Conservation (phyloP, 1,284 basidiomycete genomes). For the Pseudozyma flocculosa region DNA sequence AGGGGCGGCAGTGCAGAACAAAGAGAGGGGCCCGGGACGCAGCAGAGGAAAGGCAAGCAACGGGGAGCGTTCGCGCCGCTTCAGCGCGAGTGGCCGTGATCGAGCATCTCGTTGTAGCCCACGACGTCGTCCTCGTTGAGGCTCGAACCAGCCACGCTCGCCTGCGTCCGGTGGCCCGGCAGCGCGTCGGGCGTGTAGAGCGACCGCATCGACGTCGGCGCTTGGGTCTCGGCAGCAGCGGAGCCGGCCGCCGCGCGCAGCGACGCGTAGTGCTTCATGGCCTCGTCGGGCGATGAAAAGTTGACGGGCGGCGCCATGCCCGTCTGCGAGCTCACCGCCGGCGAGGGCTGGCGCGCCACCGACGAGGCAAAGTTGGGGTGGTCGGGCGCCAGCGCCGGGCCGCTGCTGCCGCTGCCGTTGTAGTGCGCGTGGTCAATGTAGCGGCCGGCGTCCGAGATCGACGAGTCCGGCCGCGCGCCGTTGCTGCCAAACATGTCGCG, state of each 20-base stretch:
- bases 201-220: constrained; percentile 21
- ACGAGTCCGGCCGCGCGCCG: constrained; percentile 6
- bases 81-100: constrained; percentile 38
- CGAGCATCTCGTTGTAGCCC: constrained; percentile 53
- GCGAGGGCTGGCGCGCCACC: neutral
- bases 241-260: constrained; percentile 27
- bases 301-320: constrained; percentile 49
- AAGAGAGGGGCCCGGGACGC: no score
- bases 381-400: constrained; percentile 1
- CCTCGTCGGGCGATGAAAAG: constrained; percentile 47
- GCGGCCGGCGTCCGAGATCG: constrained; percentile 12
- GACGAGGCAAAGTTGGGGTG: constrained; percentile 1
- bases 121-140: constrained; percentile 55
- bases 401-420: constrained; percentile 8
- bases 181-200: constrained; percentile 42
- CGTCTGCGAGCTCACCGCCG: constrained; percentile 16
- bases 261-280: constrained; percentile 50
- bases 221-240: no score
- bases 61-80: no score
- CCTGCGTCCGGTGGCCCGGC: constrained; percentile 22
- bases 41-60: no score
- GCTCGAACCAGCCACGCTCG: constrained; percentile 38
- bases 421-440: constrained; percentile 42
- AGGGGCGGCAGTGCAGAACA: neutral
- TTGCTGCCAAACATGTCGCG: constrained; percentile 36